Evolutionary conservation across 306 rosid genomes (phyloP), one percentile per base, ranked within the genome.

Genomic region (Hippophae gyantsensis): DNA sequence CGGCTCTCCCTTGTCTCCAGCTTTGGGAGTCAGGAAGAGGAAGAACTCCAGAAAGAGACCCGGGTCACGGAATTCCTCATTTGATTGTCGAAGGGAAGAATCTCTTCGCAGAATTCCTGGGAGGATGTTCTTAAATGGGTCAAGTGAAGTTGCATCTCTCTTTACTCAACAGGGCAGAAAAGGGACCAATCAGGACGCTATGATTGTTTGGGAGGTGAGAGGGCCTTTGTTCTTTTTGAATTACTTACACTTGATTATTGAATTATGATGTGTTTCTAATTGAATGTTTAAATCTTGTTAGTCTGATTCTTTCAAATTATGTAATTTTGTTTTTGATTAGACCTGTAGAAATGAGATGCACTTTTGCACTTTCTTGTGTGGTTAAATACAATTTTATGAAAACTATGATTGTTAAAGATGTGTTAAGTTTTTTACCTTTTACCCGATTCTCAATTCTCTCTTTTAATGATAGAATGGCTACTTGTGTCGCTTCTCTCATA

Each of bases 191-290:
- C 99, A 93, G 68, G 99, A 93, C 65, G 99, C 99, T 70, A 93
- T 93, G 99, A n/a, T 93, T 70, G 90, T 93, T 72, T 93, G 99
- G 99, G 97, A 93, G 99, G 99, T 92, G 63, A 69, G 63, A 69
- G 79, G 67, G 74, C 60, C 46, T 69, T 49, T 47, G 52, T 7
- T 43, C 46, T 7, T 4, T 9, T 46, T 58, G 5, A 10, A 11
- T 52, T 13, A 48, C 13, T 13, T 42, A 7, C 26, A 50, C 41
- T 44, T 38, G 56, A 55, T 55, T 55, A 12, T 48, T 12, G 52
- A 5, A 14, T 11, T 12, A 26, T 12, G 38, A 3, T 12, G 7
- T 10, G 50, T 10, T 46, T 46, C 50, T 46, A 46, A 10, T 7
- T 46, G 13, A 46, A 10, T 46, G 50, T 5, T 18, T 0, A 18